Evolutionary conservation across 441 rosid genomes (phyloP), one percentile per base, ranked within the genome.

Genomic region (Corymbia calophylla): DNA sequence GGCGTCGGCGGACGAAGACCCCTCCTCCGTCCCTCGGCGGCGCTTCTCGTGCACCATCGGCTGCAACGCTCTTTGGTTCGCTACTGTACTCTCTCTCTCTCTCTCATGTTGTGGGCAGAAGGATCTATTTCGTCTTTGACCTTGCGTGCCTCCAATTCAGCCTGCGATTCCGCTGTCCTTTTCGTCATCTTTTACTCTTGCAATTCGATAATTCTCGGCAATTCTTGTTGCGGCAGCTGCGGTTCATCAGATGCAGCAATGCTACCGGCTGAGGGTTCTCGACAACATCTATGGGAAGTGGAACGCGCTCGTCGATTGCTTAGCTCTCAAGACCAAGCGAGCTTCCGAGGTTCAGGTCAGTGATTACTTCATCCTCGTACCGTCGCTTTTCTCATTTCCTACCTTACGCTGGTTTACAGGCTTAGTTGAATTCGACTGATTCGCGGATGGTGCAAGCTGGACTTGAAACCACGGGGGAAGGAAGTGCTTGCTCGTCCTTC

Each of bases 11-110:
- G 13, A 91, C 66, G 93, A 95, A 90, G 88, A 86, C 51, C 23
- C 21, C 60, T 51, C 91, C 31, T 90, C 87, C 7, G 3, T 93
- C 91, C 87, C 92, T 27, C 91, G 29, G 86, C 92, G 89, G 89
- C 94, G 93, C 47, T 48, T 94, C 31, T 93, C 97, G 5, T 94
- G 97, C 92, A n/a, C 94, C n/a, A 88, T 90, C 60, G 90, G 91
- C 94, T 97, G 96, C 88, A 94, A 95, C 60, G 98, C 95, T 81
- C 97, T 97, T 86, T 97, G 96, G 96, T 97, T 98, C 91, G 99
- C 94, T 97, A 97, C 90, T 95, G 99, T 97, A 97, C n/a, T 73
- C 55, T 53, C 49, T 27, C 25, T 60, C 13, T 48, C 35, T 82
- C 64, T 13, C 68, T 29, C 29, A 12, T 25, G 64, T 25, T 25